Base-by-base conservation (phyloP, 345 rosid genomes). In the Cardamine chenopodiifolia region DNA sequence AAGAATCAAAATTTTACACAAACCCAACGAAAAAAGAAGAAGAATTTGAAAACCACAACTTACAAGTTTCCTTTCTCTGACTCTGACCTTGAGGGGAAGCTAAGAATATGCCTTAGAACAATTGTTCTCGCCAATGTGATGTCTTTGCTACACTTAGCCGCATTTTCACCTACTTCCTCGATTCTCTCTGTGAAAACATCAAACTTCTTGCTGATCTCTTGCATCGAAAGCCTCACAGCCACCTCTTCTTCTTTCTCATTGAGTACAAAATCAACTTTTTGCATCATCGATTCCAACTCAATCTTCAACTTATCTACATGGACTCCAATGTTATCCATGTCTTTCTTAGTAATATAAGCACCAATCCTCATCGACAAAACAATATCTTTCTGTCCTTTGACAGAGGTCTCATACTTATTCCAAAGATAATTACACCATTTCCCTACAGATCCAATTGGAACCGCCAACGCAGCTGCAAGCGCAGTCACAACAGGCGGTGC, bases 401-500 rank as follows among this genome's bases (percentile, higher is more conserved):
- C 54, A 14, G 74, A 90, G 2, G 70, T 82, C 71, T 84, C 90
- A 67, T 89, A 89, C 23, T 84, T 66, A 40, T 79, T 88, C 97
- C 93, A 90, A 3, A 89, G 87, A 23, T 75, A 52, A 66, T 81
- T 73, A 40, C 93, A 87, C 99, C 97, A 95, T 77, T 85, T 90
- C n/a, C 99, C 96, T 28, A 89, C 69, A 0, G 96, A 78, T 7
- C 91, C 93, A 7, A 89, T 61, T 2, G 99, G 93, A 71, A 83
- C 89, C 1, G 90, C 72, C 37, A 95, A 45, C 0, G 92, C 97
- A 72, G 89, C 87, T 1, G 91, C 97, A 48, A 90, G 32, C 22
- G 96, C 97, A 6, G 86, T 84, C 29, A 86, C 78, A 13, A 91
- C 79, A 1, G 96, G 96, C 0, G 97, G 97, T 19, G 91, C 93